A percentile compares a stretch with the other conserved stretches of the same genome.
Conservation (phyloP, 2,329 filamentous ascomycete genomes). For the Trichoderma sp. region DNA sequence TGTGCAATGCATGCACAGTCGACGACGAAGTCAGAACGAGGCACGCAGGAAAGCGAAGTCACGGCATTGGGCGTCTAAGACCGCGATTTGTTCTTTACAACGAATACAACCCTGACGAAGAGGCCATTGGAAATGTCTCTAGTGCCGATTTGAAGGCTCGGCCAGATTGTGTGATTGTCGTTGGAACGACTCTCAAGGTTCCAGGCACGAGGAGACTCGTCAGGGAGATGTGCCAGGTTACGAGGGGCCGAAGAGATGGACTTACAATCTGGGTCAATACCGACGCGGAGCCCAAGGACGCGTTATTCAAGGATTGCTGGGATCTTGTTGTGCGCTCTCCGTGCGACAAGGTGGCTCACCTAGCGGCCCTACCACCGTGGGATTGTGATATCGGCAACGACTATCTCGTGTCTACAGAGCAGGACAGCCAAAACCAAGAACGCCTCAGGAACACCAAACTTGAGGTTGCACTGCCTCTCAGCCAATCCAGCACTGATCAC, state of each 20-base stretch:
- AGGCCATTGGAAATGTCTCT: conserved; percentile 90
- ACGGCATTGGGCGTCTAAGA: conserved; percentile 84
- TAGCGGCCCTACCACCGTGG: conserved; percentile 63
- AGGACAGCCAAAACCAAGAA: conserved; percentile 41
- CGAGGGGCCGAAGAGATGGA: conserved; percentile 78
- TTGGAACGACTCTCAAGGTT: conserved; percentile 93
- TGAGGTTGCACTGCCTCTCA: conserved; percentile 32
- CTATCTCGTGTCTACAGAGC: conserved; percentile 46
- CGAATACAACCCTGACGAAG: conserved; percentile 93
- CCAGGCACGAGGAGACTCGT: conserved; percentile 88
- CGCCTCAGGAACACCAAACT: conserved; percentile 39
- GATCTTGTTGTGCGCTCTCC: conserved; percentile 85
- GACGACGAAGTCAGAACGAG: conserved; percentile 74
- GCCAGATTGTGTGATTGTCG: conserved; percentile 90
- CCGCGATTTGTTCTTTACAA: conserved; percentile 97
- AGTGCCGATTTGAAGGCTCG: conserved; percentile 79
- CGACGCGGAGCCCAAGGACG: conserved; percentile 76
- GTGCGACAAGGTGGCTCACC: conserved; percentile 80
- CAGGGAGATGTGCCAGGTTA: conserved; percentile 83
- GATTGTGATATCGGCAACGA: conserved; percentile 53
- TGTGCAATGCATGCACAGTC: conserved; percentile 71
- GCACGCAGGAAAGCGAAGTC: conserved; percentile 81
- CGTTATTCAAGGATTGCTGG: conserved; percentile 89
- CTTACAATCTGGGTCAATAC: conserved; percentile 94
- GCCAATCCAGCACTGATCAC: conserved; percentile 33